A percentile compares a stretch with the other conserved stretches of the same genome.
These are phyloP conservation scores for Limnanthes douglasii DNA, from an alignment of 345 rosid species.

Conservation along the genomic window DNA sequence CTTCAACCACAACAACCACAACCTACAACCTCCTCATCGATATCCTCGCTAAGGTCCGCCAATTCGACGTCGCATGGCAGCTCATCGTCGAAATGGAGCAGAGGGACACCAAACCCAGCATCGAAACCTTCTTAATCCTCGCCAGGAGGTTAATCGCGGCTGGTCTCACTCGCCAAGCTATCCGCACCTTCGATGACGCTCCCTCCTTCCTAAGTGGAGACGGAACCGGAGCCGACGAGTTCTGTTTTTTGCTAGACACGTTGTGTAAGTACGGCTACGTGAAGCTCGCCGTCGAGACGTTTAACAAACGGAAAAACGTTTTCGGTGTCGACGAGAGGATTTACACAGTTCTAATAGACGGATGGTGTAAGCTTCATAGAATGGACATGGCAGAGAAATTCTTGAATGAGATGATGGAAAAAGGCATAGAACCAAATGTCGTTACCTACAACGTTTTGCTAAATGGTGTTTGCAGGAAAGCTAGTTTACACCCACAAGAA, in stretches of 20 bases:
- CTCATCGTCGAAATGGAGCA: constrained; percentile 53
- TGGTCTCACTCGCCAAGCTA: constrained; percentile 78
- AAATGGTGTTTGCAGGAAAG: constrained; percentile 71
- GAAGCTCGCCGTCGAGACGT: constrained; percentile 47
- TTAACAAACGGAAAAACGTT: constrained; percentile 30
- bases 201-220: constrained; percentile 25
- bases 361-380: constrained; percentile 64
- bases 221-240: constrained; percentile 11
- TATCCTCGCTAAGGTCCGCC: constrained; percentile 53
- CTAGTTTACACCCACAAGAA: constrained; percentile 52
- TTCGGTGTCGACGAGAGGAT: constrained; percentile 26
- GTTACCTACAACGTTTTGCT: constrained; percentile 63
- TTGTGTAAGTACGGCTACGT: constrained; percentile 66
- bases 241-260: constrained; percentile 57
- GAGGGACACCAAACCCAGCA: constrained; percentile 12
- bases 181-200: constrained; percentile 70
- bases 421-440: constrained; percentile 47
- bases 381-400: constrained; percentile 73
- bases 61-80: constrained; percentile 70
- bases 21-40: constrained; percentile 25
- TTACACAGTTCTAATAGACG: constrained; percentile 58
- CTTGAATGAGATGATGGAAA: constrained; percentile 47
- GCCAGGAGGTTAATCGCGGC: constrained; percentile 62
- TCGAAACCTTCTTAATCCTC: constrained; percentile 48
- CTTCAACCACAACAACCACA: constrained; percentile 13